Conservation (phyloP, 345 rosid species). For the Lepidium africanum region DNA sequence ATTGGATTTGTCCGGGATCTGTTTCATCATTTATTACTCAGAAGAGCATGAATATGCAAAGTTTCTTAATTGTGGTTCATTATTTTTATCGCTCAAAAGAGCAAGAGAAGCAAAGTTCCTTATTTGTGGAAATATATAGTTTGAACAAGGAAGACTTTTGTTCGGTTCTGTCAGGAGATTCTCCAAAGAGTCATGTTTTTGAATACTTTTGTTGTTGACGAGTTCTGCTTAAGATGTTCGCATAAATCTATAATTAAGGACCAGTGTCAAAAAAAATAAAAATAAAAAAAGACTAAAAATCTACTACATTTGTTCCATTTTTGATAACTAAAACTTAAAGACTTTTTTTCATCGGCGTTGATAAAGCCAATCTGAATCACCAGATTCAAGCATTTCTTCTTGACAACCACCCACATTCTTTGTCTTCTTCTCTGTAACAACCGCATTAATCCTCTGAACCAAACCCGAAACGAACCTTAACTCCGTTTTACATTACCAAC, state of each 20-base stretch:
- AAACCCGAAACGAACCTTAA: no score
- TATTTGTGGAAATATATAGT: not conserved
- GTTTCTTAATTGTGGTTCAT: slow-evolving; percentile 3
- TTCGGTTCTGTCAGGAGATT: slow-evolving; percentile 4
- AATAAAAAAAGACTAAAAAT: not conserved
- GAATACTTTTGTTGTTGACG: not conserved
- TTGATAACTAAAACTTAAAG: no score
- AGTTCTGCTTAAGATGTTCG: not conserved
- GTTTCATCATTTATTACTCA: slow-evolving; percentile 3
- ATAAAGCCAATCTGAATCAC: not conserved
- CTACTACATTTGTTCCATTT: not conserved
- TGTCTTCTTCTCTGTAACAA: no score
- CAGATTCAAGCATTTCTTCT: no score
- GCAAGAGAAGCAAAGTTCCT: not conserved
- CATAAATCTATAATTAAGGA: slow-evolving; percentile 1
- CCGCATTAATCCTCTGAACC: no score
- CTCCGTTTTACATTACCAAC: no score
- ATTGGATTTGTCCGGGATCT: not conserved
- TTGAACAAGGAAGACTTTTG: slow-evolving; percentile 3
- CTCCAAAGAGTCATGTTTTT: not conserved
- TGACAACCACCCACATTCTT: no score
- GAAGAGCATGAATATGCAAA: not conserved
- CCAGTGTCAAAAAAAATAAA: no score
- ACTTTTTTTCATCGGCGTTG: not conserved
- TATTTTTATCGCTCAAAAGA: not conserved